phyloP scores from a whole-genome alignment of 495 filamentous ascomycete species.

The Hypoxylon crocopeplum region DNA sequence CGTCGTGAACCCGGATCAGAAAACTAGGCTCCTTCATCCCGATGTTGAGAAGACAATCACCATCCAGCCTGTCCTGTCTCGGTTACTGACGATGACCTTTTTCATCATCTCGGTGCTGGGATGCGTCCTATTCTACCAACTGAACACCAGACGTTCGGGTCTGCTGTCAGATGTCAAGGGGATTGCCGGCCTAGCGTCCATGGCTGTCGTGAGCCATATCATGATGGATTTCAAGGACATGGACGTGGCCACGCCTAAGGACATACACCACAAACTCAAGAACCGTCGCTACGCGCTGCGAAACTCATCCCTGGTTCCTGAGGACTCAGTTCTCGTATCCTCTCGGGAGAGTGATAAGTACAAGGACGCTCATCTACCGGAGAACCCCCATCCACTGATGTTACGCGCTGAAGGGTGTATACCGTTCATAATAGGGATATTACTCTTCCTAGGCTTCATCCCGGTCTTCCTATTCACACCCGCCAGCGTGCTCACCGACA shows the following conservation, averaged over 20 bases:
- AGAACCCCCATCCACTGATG: constrained; percentile 74
- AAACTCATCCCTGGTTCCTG: constrained; percentile 67
- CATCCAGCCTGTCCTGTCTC: constrained; percentile 64
- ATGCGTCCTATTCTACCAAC: constrained; percentile 62
- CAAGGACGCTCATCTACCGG: constrained; percentile 47
- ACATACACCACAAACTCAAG: constrained; percentile 70
- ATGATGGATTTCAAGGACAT: constrained; percentile 76
- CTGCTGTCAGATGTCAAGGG: constrained; percentile 73
- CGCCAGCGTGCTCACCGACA: constrained; percentile 61
- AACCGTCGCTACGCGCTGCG: constrained; percentile 70
- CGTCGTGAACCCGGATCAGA: constrained; percentile 56
- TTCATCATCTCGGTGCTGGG: constrained; percentile 63
- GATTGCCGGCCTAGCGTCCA: constrained; percentile 75
- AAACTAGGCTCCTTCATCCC: constrained; percentile 36
- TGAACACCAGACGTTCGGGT: constrained; percentile 66
- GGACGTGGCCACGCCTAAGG: constrained; percentile 67
- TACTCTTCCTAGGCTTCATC: constrained; percentile 59
- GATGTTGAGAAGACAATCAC: constrained; percentile 56
- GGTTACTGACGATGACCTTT: constrained; percentile 60
- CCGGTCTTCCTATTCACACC: constrained; percentile 64
- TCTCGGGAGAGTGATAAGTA: constrained; percentile 46
- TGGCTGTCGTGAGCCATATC: constrained; percentile 75
- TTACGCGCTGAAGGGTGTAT: constrained; percentile 64
- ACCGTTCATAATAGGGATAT: constrained; percentile 60
- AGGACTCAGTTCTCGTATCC: constrained; percentile 44